Percentiles rank a stretch among this genome's conserved stretches.
Conservation (phyloP, 2,329 filamentous ascomycete genomes). For the Curvularia sp. region DNA sequence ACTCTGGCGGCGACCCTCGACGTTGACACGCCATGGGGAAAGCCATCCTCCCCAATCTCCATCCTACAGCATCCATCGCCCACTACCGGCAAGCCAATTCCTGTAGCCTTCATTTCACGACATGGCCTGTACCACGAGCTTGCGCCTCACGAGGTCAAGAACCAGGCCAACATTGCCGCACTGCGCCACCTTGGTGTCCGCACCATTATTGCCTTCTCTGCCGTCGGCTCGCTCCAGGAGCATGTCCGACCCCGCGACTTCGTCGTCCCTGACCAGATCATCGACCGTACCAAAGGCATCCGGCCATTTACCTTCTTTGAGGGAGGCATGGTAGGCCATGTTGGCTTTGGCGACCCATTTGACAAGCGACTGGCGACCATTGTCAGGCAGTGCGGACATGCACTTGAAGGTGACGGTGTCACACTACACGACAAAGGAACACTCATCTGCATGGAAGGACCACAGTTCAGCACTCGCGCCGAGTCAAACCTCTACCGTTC, state of each 20-base stretch:
- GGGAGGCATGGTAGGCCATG: constrained; percentile 87
- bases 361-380: constrained; percentile 78
- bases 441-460: constrained; percentile 97
- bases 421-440: constrained; percentile 83
- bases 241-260: constrained; percentile 96
- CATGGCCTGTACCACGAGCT: constrained; percentile 89
- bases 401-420: constrained; percentile 82
- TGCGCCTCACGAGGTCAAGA: constrained; percentile 93
- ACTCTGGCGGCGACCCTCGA: constrained; percentile 80
- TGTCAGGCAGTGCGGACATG: constrained; percentile 77
- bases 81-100: constrained; percentile 65
- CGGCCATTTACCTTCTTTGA: constrained; percentile 97
- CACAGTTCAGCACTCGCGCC: constrained; percentile 94
- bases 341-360: constrained; percentile 95
- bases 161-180: constrained; percentile 97
- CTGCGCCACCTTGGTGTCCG: constrained; percentile 87
- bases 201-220: constrained; percentile 91
- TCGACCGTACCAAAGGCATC: constrained; percentile 95
- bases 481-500: constrained; percentile 94
- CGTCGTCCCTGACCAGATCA: constrained; percentile 93
- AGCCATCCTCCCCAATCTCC: constrained; percentile 76
- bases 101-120: constrained; percentile 89
- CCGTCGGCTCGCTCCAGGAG: constrained; percentile 90
- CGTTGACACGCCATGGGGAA: constrained; percentile 85
- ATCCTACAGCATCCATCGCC: constrained; percentile 87